Conservation (phyloP, 306 rosid genomes). For the Vigna nakashimae region DNA sequence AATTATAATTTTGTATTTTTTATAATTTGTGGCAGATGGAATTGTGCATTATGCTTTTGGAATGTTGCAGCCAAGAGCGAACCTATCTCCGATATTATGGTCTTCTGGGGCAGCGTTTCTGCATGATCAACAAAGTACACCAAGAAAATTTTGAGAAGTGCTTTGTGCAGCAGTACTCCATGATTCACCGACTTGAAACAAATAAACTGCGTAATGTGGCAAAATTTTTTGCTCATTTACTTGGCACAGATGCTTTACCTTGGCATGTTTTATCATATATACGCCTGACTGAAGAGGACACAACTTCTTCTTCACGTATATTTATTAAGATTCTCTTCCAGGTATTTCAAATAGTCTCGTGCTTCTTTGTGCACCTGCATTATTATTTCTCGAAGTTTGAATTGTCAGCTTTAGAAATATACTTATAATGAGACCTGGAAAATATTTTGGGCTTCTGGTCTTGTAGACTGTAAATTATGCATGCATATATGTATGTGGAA, state of each 20-base stretch:
- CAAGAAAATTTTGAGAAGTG: constrained; percentile 94
- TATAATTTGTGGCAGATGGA: constrained; percentile 69
- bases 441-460: background rate
- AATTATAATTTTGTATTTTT: constrained; percentile 19
- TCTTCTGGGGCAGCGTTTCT: constrained; percentile 89
- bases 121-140: constrained; percentile 84
- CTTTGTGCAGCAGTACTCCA: constrained; percentile 92
- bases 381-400: constrained; percentile 13
- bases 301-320: constrained; percentile 87
- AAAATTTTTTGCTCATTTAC: constrained; percentile 88
- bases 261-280: constrained; percentile 87
- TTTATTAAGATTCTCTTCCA: constrained; percentile 92
- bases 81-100: constrained; percentile 88
- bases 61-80: constrained; percentile 95
- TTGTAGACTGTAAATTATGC: constrained; percentile 14
- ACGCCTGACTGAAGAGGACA: constrained; percentile 90
- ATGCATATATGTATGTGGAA: constrained; percentile 17
- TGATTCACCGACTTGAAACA: constrained; percentile 89
- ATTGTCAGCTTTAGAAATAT: constrained; percentile 3
- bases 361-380: constrained; percentile 17
- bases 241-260: constrained; percentile 88
- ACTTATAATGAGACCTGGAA: background rate
- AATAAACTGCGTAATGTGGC: constrained; percentile 83
- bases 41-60: constrained; percentile 78
- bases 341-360: constrained; percentile 51